Base-by-base conservation (phyloP, 345 rosid genomes). In the Murraya koenigii region DNA sequence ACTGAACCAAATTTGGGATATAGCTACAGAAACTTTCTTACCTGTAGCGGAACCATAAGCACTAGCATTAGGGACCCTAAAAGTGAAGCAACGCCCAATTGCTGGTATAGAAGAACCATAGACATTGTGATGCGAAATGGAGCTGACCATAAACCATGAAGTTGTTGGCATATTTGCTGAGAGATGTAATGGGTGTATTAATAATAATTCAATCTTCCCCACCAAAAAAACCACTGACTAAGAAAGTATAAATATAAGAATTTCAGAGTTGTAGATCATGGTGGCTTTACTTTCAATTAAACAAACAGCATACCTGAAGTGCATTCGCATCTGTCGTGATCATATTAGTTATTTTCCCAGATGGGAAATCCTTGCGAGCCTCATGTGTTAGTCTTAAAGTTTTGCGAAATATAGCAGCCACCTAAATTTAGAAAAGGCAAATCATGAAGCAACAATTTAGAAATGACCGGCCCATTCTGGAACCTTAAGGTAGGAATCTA, bases 321-420 rank as follows among this genome's bases (percentile, higher is more conserved):
- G 98, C 83, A 85, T 84, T 93, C 66, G 97, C 92, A 88, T 96
- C 98, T 70, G 98, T 94, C 75, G 99, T 90, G 84, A 96, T 96
- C 93, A 96, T 91, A 76, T 96, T 96, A 63, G 94, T 96, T 77
- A 96, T 85, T 85, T 94, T 96, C 61, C 98, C 99, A 66, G 97
- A 89, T 32, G 89, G 88, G 72, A 94, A 94, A 88, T 90, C 88
- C 83, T 88, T 88, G 80, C 97, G 97, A 80, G 88, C 84, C 82
- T 91, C 99, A 60, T 94, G 95, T 78, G 93, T 92, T 71, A 96
- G 83, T 81, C 99, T 88, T 69, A 94, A 77, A 62, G 97, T 88
- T 85, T 94, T 96, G 64, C 86, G 89, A 85, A 96, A 96, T 78
- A 94, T 94, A 83, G 98, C 97, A 28, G 99, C 98, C 81, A 95